Evolutionary conservation across 306 rosid genomes (phyloP).

Genomic region (Leucaena leucocephala): DNA sequence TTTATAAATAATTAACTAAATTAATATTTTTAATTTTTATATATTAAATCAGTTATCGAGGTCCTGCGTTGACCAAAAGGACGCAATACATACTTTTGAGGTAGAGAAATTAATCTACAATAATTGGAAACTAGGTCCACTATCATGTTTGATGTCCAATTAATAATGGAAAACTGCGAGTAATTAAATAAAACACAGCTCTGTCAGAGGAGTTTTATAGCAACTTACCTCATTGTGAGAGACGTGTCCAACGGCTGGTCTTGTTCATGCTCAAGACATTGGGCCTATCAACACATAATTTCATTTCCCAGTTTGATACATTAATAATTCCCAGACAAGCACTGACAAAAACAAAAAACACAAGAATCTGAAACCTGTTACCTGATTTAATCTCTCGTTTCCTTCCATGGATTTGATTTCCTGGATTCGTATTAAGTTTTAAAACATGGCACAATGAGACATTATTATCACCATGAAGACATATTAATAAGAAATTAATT

Average conservation of each 20-base stretch:
- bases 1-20: too few species aligned
- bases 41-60: too few species aligned
- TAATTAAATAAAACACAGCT: not conserved
- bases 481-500: not conserved
- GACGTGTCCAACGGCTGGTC: conserved; percentile 40
- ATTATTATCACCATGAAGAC: not conserved
- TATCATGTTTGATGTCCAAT: not conserved
- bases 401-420: conserved; percentile 39
- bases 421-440: conserved; percentile 20
- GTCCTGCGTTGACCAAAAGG: too few species aligned
- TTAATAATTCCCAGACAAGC: not conserved
- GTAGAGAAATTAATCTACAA: not conserved
- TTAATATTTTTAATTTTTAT: too few species aligned
- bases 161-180: not conserved
- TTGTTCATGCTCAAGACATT: conserved; percentile 3
- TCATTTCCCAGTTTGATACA: conserved; percentile 2
- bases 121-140: not conserved
- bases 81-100: too few species aligned
- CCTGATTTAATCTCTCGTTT: conserved; percentile 41
- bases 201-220: not conserved
- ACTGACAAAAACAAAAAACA: not conserved
- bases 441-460: not conserved
- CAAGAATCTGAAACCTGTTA: not conserved
- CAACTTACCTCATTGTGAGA: conserved; percentile 50
- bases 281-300: not conserved